phyloP scores from a whole-genome alignment of 805 yeast genomes.

The Saccharomycopsis guyanensis region DNA sequence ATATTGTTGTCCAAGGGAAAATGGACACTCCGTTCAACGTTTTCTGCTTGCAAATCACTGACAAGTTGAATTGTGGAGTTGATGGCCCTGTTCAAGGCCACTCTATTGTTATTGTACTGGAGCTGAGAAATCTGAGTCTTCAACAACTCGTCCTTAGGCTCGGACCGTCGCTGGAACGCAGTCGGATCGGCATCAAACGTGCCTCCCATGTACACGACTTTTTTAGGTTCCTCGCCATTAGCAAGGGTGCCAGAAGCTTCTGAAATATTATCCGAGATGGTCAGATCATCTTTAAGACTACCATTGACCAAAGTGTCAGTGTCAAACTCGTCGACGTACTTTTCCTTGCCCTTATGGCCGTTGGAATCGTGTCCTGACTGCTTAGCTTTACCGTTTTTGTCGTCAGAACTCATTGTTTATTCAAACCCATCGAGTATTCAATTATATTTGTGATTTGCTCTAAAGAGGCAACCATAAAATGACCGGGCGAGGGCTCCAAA shows the following conservation, averaged over 20 bases:
- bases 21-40: constrained; percentile 51
- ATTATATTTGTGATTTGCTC: too few species aligned
- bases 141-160: constrained; percentile 22
- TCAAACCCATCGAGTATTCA: too few species aligned
- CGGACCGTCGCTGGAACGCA: constrained; percentile 1
- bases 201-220: constrained; percentile 15
- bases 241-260: constrained; percentile 10
- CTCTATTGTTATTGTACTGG: constrained; percentile 66
- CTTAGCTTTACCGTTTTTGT: too few species aligned
- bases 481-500: too few species aligned
- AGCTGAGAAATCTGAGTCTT: constrained; percentile 58
- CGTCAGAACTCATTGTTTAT: too few species aligned
- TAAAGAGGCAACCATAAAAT: too few species aligned
- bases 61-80: constrained; percentile 44
- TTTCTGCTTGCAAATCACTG: constrained; percentile 46
- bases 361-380: neutral
- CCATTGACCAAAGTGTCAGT: neutral
- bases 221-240: constrained; percentile 11
- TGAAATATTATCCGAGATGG: constrained; percentile 4
- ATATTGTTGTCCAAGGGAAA: constrained; percentile 44
- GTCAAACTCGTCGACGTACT: neutral
- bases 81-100: constrained; percentile 56
- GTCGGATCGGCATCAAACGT: constrained; percentile 6
- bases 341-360: neutral
- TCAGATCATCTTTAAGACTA: neutral